A percentile compares a stretch with the other conserved stretches of the same genome.
Conservation (phyloP, 805 yeast species). For the Cephaloascus albidus region DNA sequence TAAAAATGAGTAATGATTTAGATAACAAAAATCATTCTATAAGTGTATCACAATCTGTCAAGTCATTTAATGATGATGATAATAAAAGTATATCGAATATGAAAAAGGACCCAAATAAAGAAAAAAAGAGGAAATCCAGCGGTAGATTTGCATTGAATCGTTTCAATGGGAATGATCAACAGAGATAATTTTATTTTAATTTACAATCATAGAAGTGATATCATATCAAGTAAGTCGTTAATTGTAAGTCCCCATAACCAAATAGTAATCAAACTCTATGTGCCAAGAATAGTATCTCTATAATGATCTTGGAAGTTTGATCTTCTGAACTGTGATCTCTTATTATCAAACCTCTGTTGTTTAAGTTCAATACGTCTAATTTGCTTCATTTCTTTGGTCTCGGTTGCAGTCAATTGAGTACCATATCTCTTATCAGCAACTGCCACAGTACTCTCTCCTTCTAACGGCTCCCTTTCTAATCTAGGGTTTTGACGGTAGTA, state of each 20-base stretch:
- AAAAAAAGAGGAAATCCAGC: not conserved
- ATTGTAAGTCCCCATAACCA: not conserved
- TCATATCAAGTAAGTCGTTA: not conserved
- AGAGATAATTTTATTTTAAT: too few species aligned
- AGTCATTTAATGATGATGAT: not conserved
- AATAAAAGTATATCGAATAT: not conserved
- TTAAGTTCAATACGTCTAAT: slow-evolving; percentile 6
- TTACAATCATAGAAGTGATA: too few species aligned
- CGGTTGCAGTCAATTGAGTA: not conserved
- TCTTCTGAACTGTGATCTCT: slow-evolving; percentile 9
- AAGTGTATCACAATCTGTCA: not conserved
- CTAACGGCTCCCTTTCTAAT: slow-evolving; percentile 40
- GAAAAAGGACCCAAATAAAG: not conserved
- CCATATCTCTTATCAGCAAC: slow-evolving; percentile 59
- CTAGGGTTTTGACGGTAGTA: slow-evolving; percentile 59
- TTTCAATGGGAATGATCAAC: not conserved
- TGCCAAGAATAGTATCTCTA: slow-evolving; percentile 61
- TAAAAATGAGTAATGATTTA: not conserved
- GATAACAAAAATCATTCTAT: not conserved
- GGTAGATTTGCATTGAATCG: not conserved
- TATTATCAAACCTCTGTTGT: slow-evolving; percentile 8
- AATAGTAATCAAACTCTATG: slow-evolving; percentile 3
- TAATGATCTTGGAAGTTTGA: slow-evolving; percentile 25
- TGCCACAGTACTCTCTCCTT: slow-evolving; percentile 66
- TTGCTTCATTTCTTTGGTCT: not conserved